Base-by-base conservation (phyloP, 495 filamentous ascomycete species). In the Aspergillus ostianus region DNA sequence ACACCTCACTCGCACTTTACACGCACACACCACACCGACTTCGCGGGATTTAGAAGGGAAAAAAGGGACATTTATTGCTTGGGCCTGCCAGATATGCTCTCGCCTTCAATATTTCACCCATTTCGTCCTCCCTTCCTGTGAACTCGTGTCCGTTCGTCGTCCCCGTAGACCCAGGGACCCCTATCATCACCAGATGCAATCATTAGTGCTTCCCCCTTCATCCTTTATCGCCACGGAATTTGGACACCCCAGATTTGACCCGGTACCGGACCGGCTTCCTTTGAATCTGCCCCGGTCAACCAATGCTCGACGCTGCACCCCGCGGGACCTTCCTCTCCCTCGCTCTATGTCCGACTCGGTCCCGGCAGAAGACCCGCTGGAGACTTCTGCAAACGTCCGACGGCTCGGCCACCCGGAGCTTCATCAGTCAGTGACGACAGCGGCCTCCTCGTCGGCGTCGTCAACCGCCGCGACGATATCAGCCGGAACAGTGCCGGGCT, bases 261-360 rank as follows among this genome's bases (percentile, higher is more conserved):
- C 70, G 70, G 84, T 87, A 73, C 82, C 86, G 71, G 83, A 86
- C 71, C 82, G 82, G 75, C 84, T 86, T 69, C 77, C 83, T 74
- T 84, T 90, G 70, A 87, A 89, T 79, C 80, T 87, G 75, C 80
- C 82, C 73, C 83, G 85, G 81, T 79, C 83, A 72, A 80, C 79
- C 80, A 84, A 87, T 84, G 82, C 84, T 82, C 73, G 85, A 81
- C 78, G 81, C 80, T 80, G 77, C 73, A 84, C 80, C 78, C 84
- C 82, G 65, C 80, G 82, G 84, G 86, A 85, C 73, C 84, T 72
- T 60, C 63, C 88, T 74, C 84, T 85, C 77, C 88, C 87, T 81
- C 87, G 87, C 83, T 87, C 87, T 83, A 93, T 93, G 90, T 91
- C 90, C 84, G 86, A 87, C 73, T 88, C 87, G 78, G 85, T 87